A percentile compares a stretch with the other conserved stretches of the same genome.
Evolutionary conservation across 495 filamentous ascomycete genomes (phyloP).

Genomic region (Physcia stellaris): DNA sequence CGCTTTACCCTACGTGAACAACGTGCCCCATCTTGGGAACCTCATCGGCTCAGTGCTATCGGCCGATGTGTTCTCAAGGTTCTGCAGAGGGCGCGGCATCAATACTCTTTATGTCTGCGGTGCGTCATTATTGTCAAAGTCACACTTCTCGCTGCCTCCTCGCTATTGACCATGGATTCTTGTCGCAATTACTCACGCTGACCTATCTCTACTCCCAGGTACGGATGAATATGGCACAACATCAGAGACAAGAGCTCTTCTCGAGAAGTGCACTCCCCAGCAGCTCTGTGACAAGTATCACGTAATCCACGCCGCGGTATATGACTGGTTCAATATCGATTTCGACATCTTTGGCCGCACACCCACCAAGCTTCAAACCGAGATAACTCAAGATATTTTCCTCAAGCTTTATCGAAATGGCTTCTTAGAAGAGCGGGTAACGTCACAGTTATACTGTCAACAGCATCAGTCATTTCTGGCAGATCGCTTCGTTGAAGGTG

Average conservation of each 20-base stretch:
- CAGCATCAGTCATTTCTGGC: slow-evolving; percentile 75
- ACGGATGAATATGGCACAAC: slow-evolving; percentile 75
- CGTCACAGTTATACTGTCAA: slow-evolving; percentile 75
- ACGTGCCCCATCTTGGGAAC: slow-evolving; percentile 91
- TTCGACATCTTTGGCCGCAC: slow-evolving; percentile 83
- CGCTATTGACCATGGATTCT: no score
- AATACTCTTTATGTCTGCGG: slow-evolving; percentile 42
- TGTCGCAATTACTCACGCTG: no score
- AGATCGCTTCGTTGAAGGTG: slow-evolving; percentile 87
- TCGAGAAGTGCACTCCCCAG: slow-evolving; percentile 53
- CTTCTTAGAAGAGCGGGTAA: slow-evolving; percentile 66
- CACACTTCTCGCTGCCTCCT: no score
- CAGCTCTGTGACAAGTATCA: slow-evolving; percentile 79
- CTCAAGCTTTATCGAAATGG: slow-evolving; percentile 61
- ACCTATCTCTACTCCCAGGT: no score
- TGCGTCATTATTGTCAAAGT: no score
- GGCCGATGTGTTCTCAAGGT: slow-evolving; percentile 54
- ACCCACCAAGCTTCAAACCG: slow-evolving; percentile 66
- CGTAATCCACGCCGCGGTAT: slow-evolving; percentile 68
- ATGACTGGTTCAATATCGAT: slow-evolving; percentile 75
- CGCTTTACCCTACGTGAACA: slow-evolving; percentile 83
- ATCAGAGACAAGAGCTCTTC: slow-evolving; percentile 68
- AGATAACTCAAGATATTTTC: slow-evolving; percentile 81
- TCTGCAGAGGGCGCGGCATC: slow-evolving; percentile 38
- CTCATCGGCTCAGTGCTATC: slow-evolving; percentile 80